Evolutionary conservation across 2,329 filamentous ascomycete genomes (phyloP), one percentile per base, ranked within the genome.

Genomic region (Xylariaceae sp.): DNA sequence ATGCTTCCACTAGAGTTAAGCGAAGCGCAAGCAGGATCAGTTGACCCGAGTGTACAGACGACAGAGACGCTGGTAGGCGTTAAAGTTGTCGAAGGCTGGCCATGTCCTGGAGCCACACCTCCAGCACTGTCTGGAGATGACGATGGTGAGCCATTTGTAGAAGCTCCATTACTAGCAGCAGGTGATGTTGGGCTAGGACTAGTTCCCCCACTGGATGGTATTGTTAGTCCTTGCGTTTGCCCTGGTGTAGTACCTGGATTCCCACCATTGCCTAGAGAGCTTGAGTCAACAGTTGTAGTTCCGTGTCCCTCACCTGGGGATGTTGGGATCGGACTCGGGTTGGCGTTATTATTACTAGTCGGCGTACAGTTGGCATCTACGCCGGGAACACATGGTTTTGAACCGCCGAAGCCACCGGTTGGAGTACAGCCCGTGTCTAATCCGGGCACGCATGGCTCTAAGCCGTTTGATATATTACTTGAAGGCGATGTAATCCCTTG

Each of bases 21-120:
- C 23, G 49, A 52, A 11, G 50, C 59, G 18, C 59, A 64, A 26
- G 55, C n/a, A 32, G 53, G 20, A 44, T 60, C 55, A n/a, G 43
- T 60, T 1, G 58, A 57, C 15, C 59, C 59, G 11, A 52, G 45
- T n/a, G 41, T 44, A 24, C 58, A 61, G 11, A 16, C 46, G 8
- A 32, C 40, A 26, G 42, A 46, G 35, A 15, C 21, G 15, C 37
- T 20, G 20, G 29, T 46, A 3, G 52, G 32, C 8, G 33, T 29
- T n/a, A 45, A 13, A 9, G 47, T 36, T 10, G 57, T 49, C 30
- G 58, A 41, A 13, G 52, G 46, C 21, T 57, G 55, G 16, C 50
- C 47, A 8, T 57, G 62, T 21, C 50, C 46, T 27, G 60, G 58
- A 16, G 43, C 50, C 11, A 50, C 53, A 20, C 48, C 37, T 27